Base-by-base conservation (phyloP, 2,329 filamentous ascomycete genomes). In the Pezicula radicicola region DNA sequence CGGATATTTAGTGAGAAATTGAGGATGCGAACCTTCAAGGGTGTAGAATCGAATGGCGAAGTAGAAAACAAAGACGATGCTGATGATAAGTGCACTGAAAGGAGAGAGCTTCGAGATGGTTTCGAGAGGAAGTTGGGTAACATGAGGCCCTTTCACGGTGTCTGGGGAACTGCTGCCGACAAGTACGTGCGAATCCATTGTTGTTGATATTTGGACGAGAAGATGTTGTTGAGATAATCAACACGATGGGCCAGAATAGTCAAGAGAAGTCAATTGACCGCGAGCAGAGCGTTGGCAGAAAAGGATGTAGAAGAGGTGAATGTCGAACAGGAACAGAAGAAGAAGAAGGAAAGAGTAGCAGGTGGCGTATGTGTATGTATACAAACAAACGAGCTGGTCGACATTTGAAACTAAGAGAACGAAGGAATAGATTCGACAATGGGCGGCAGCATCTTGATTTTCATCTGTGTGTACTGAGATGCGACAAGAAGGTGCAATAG, bases 1-100 rank as follows among this genome's bases (percentile, higher is more conserved):
- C 7, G 28, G 7, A 9, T 2, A 30, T 30, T 9, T 12, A 21
- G 21, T 21, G 21, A 21, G 21, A 3, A 8, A 30, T 30, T 0
- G 46, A 30, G 28, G 10, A 30, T 30, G 10, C 28, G 28, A 30
- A 30, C 28, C 60, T 52, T 76, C 72, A 12, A 76, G 62, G n/a
- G 75, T 9, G 48, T 74, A 65, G 48, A 58, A 56, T 1, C 61
- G 61, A 21, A 63, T 55, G 13, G 58, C 9, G 50, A 64, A 65
- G 54, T 62, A 62, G 33, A 58, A 52, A 55, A 64, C 45, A 21
- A 64, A 61, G 10, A 63, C 57, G 19, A 65, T 56, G 50, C 53
- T 55, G 41, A 64, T 58, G 19, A 65, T 65, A 40, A 65, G 56
- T 3, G 59, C 63, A 27, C 54, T 54, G 51, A 63, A 65, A 10